Percentiles rank a stretch among this genome's conserved stretches.
These are phyloP conservation scores for Phlegmacium glaucopus DNA, from an alignment of 768 basidiomycete genomes.

Conservation along the genomic window DNA sequence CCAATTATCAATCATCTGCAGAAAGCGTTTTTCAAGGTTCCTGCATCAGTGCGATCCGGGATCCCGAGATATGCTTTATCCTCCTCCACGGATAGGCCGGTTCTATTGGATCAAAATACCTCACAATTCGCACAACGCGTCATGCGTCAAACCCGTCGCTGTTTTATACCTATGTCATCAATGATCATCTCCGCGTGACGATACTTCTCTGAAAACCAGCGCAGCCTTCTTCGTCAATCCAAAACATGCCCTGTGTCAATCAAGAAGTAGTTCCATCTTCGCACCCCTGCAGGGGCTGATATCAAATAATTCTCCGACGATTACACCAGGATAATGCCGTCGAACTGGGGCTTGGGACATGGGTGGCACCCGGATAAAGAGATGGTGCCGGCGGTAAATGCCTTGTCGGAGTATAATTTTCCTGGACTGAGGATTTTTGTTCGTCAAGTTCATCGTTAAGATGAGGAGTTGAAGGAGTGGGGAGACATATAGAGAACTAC, in stretches of 20 bases:
- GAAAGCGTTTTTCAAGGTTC: conserved; percentile 68
- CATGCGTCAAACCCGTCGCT: conserved; percentile 76
- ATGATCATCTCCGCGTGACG: conserved; percentile 68
- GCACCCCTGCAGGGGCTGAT: conserved; percentile 56
- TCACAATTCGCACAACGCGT: conserved; percentile 39
- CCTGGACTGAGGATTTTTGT: conserved; percentile 56
- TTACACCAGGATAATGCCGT: too few relatives aligned
- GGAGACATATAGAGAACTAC: conserved; percentile 59
- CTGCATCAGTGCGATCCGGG: conserved; percentile 60
- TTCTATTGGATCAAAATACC: conserved; percentile 52
- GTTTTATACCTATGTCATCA: conserved; percentile 88
- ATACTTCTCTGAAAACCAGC: conserved; percentile 85
- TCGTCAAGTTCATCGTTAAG: conserved; percentile 50
- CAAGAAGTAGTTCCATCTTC: conserved; percentile 69
- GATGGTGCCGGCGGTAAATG: conserved; percentile 58
- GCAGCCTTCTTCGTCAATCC: conserved; percentile 86
- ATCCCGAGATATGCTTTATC: conserved; percentile 75
- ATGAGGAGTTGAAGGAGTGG: conserved; percentile 52
- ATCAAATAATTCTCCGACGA: conserved; percentile 86
- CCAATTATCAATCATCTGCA: conserved; percentile 61
- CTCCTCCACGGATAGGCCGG: conserved; percentile 56
- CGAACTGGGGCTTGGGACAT: too few relatives aligned
- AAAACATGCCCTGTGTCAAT: conserved; percentile 84
- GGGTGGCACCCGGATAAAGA: too few relatives aligned
- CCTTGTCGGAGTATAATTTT: conserved; percentile 72